A percentile compares a stretch with the other conserved stretches of the same genome.
Evolutionary conservation across 768 basidiomycete species (phyloP).

Genomic region (Mycena vitilis): DNA sequence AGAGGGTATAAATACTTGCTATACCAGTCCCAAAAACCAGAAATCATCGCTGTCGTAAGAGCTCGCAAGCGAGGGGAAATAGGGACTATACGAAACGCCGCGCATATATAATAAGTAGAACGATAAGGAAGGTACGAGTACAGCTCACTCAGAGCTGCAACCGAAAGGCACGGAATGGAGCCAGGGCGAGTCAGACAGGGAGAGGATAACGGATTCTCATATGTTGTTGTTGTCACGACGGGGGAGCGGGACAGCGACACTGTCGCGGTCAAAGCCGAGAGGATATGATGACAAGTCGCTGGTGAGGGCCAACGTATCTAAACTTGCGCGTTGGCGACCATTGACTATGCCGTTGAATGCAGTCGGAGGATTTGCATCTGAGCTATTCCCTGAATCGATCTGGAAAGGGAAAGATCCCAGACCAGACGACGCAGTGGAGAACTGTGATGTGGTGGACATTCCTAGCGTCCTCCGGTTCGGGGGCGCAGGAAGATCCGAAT

Average conservation of each 20-base stretch:
- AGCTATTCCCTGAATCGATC: conserved; percentile 70
- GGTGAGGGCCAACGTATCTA: conserved; percentile 88
- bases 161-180: conserved; percentile 26
- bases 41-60: conserved; percentile 33
- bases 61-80: conserved; percentile 31
- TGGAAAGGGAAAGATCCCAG: conserved; percentile 90
- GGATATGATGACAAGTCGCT: conserved; percentile 88
- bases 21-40: conserved; percentile 29
- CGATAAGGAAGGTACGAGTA: conserved; percentile 37
- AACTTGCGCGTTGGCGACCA: conserved; percentile 77
- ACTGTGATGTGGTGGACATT: conserved; percentile 79
- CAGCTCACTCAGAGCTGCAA: conserved; percentile 33
- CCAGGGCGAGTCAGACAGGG: conserved; percentile 15
- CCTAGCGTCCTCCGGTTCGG: conserved; percentile 73
- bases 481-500: conserved; percentile 59
- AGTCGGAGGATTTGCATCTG: conserved; percentile 51
- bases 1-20: conserved; percentile 34
- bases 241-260: conserved; percentile 44
- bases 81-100: conserved; percentile 16
- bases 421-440: conserved; percentile 84
- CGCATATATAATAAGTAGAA: conserved; percentile 33
- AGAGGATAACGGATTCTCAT: conserved; percentile 10
- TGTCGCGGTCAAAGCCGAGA: conserved; percentile 74
- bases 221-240: conserved; percentile 33
- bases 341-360: conserved; percentile 53